These are phyloP conservation scores for Capsella rubella DNA, from an alignment of 441 rosid species.

Conservation along the genomic window DNA sequence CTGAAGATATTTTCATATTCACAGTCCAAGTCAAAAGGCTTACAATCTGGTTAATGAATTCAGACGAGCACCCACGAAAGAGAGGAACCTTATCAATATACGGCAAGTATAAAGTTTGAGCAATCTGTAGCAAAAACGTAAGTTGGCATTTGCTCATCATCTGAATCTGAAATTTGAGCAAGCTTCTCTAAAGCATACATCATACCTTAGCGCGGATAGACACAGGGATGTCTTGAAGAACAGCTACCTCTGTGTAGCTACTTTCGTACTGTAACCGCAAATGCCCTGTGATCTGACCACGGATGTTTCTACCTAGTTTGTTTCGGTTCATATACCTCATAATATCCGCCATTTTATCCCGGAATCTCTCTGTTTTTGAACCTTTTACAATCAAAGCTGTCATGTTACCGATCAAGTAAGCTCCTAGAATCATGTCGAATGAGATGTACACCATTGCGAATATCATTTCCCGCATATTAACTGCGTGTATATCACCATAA, in stretches of 20 bases:
- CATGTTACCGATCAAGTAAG: constrained; percentile 79
- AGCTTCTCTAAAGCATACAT: not conserved
- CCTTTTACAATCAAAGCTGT: constrained; percentile 78
- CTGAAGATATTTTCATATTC: not conserved
- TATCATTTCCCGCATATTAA: constrained; percentile 72
- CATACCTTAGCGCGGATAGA: constrained; percentile 69
- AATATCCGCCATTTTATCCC: constrained; percentile 75
- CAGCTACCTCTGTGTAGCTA: constrained; percentile 59
- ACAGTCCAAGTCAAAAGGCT: constrained; percentile 40
- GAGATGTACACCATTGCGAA: constrained; percentile 69
- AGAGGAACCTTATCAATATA: constrained; percentile 60
- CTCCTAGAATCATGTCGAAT: constrained; percentile 79
- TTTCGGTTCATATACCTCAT: constrained; percentile 65
- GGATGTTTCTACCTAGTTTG: constrained; percentile 58
- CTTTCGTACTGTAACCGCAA: constrained; percentile 61
- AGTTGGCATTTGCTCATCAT: constrained; percentile 17
- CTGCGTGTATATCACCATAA: constrained; percentile 79
- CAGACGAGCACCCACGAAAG: constrained; percentile 67
- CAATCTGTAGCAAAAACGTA: constrained; percentile 51
- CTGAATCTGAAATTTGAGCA: not conserved
- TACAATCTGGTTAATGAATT: constrained; percentile 71
- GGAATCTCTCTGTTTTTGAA: constrained; percentile 66
- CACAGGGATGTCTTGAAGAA: constrained; percentile 74
- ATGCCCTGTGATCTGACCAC: constrained; percentile 65
- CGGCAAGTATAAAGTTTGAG: constrained; percentile 66